phyloP scores from a whole-genome alignment of 2,329 filamentous ascomycete genomes.

The Colletotrichum kahawae region DNA sequence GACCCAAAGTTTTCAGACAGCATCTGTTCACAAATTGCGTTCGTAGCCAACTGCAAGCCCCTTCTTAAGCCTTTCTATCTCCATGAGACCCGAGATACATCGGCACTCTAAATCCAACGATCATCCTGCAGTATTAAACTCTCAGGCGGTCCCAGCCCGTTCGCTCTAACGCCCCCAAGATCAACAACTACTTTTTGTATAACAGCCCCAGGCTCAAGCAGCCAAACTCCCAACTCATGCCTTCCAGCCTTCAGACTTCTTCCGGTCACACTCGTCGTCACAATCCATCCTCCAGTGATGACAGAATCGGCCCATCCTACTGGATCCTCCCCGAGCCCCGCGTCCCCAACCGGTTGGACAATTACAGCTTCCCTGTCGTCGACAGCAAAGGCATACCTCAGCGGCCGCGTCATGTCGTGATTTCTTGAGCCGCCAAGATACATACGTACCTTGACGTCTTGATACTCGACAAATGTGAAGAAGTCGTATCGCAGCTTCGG shows the following conservation, averaged over 20 bases:
- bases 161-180: neutral
- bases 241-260: neutral
- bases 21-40: no score
- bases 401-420: neutral
- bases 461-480: rapidly evolving
- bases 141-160: neutral
- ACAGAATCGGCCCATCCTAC: neutral
- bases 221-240: neutral
- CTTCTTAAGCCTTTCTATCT: no score
- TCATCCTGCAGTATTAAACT: neutral
- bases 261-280: neutral
- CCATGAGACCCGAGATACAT: no score
- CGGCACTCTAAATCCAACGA: neutral
- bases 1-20: no score
- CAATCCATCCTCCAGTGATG: neutral
- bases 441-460: neutral
- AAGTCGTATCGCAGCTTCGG: neutral
- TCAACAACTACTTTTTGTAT: neutral
- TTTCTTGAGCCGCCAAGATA: neutral
- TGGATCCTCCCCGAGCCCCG: neutral
- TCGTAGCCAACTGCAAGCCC: no score
- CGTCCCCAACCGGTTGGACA: neutral
- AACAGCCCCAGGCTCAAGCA: neutral
- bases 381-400: neutral
- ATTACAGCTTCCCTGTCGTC: neutral